These are phyloP conservation scores for Chiua virens DNA, from an alignment of 768 basidiomycete species.

Conservation along the genomic window DNA sequence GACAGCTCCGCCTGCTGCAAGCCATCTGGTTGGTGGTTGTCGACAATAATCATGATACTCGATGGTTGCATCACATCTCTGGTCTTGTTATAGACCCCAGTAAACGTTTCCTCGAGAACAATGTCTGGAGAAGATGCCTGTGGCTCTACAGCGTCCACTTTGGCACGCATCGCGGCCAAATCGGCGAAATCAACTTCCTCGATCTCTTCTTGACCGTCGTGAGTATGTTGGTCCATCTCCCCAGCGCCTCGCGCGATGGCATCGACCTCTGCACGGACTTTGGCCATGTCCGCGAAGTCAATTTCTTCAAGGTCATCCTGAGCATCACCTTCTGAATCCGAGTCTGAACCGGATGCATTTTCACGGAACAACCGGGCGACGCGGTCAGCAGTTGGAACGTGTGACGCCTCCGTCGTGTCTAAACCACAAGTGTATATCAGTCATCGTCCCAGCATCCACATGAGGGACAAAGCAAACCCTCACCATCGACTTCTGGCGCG, in stretches of 20 bases:
- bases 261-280: conserved; percentile 44
- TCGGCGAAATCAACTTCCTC: conserved; percentile 51
- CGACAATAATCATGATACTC: conserved; percentile 1
- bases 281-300: conserved; percentile 63
- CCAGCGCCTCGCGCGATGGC: conserved; percentile 10
- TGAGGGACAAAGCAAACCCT: conserved; percentile 22
- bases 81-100: conserved; percentile 35
- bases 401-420: conserved; percentile 46
- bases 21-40: background rate
- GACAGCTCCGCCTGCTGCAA: background rate
- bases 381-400: conserved; percentile 70
- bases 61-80: background rate
- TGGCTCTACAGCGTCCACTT: conserved; percentile 8
- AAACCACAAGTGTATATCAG: conserved; percentile 2
- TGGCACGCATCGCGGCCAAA: conserved; percentile 18
- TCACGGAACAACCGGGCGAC: conserved; percentile 64
- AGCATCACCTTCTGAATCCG: conserved; percentile 31
- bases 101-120: conserved; percentile 36
- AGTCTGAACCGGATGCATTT: conserved; percentile 16
- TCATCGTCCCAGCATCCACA: background rate
- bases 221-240: background rate
- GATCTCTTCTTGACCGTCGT: conserved; percentile 47
- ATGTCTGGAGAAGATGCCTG: conserved; percentile 10
- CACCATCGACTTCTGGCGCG: conserved; percentile 51
- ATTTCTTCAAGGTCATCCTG: conserved; percentile 52